phyloP scores from a whole-genome alignment of 139 green algal species.

The Micromonas pusilla region DNA sequence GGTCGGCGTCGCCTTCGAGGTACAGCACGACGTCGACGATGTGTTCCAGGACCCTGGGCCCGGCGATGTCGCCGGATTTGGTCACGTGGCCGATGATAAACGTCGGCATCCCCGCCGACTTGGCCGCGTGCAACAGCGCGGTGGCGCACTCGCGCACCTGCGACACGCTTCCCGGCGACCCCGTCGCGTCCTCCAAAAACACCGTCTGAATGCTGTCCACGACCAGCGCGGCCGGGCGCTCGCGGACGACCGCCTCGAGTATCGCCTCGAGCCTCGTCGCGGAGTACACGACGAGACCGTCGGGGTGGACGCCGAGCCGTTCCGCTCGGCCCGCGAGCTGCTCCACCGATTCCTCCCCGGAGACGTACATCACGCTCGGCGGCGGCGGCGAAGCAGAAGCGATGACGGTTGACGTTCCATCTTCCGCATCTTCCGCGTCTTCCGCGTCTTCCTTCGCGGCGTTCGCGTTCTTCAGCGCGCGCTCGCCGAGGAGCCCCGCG shows the following conservation, averaged over 20 bases:
- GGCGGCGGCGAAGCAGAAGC: no score
- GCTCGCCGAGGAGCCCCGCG: constrained; percentile 19
- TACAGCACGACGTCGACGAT: constrained; percentile 92
- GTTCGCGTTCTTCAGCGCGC: neutral
- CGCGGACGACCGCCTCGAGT: constrained; percentile 33
- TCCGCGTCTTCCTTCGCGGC: neutral
- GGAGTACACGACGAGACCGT: constrained; percentile 13
- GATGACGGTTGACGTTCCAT: neutral
- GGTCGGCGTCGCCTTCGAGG: constrained; percentile 57
- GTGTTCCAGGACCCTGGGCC: constrained; percentile 87
- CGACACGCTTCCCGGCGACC: constrained; percentile 57
- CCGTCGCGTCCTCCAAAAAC: constrained; percentile 62
- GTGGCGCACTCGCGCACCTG: constrained; percentile 85
- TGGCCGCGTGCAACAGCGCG: constrained; percentile 67
- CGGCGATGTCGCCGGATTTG: constrained; percentile 68
- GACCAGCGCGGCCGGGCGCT: constrained; percentile 65
- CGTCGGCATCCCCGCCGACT: constrained; percentile 57
- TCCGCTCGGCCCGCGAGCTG: constrained; percentile 45
- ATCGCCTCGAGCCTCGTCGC: constrained; percentile 34
- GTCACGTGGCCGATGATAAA: constrained; percentile 74
- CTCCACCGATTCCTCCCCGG: constrained; percentile 56
- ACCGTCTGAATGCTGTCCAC: constrained; percentile 95
- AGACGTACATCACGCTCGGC: constrained; percentile 35
- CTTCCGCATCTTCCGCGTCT: neutral
- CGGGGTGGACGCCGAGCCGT: neutral